A percentile compares a stretch with the other conserved stretches of the same genome.
Conservation (phyloP, 73 alveolate genomes). For the Symbiodinium pilosum region DNA sequence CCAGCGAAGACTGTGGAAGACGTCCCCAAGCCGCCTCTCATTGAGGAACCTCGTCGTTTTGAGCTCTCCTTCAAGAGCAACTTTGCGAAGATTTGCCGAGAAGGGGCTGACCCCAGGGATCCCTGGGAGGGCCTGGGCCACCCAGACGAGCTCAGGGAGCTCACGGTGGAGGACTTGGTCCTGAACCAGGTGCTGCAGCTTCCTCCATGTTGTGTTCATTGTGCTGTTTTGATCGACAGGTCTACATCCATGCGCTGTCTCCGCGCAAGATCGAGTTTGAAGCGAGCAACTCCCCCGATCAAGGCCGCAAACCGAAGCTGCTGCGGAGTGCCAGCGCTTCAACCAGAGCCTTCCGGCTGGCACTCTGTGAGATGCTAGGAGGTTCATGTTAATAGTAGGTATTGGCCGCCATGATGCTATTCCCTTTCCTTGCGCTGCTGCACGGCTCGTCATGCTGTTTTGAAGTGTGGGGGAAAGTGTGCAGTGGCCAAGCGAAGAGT, state of each 20-base stretch:
- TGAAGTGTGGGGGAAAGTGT: no score
- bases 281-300: conserved; percentile 59
- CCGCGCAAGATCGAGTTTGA: conserved; percentile 79
- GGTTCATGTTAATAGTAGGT: not conserved
- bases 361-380: not conserved
- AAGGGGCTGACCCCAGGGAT: conserved; percentile 58
- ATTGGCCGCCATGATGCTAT: no score
- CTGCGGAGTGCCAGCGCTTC: conserved; percentile 76
- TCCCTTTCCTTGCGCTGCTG: no score
- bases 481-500: no score
- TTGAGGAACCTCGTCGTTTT: conserved; percentile 8
- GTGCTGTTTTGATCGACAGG: conserved; percentile 2
- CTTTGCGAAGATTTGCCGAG: conserved; percentile 60
- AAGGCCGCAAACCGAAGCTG: conserved; percentile 41
- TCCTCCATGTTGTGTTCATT: not conserved
- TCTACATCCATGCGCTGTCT: conserved; percentile 51
- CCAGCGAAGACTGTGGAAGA: not conserved
- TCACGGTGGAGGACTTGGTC: conserved; percentile 78
- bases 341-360: conserved; percentile 26
- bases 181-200: conserved; percentile 49
- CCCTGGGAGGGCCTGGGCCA: conserved; percentile 70
- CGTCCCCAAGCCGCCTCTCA: conserved; percentile 8
- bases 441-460: no score
- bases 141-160: conserved; percentile 74
- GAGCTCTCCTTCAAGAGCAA: conserved; percentile 92